Evolutionary conservation across 495 filamentous ascomycete species (phyloP).

Genomic region (Tetracladium marchalianum): DNA sequence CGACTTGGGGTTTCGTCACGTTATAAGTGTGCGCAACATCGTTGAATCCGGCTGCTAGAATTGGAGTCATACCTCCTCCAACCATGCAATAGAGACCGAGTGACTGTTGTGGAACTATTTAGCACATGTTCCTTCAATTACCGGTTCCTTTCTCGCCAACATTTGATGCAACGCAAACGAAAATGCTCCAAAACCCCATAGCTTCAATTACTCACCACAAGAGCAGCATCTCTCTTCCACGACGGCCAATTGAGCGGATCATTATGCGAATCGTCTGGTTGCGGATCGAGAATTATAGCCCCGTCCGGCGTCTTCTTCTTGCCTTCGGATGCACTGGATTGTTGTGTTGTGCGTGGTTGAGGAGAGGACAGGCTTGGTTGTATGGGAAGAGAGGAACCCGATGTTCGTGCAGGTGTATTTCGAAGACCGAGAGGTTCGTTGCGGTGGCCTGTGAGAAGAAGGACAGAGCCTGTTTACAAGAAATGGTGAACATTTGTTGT

Average conservation of each 20-base stretch:
- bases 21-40: constrained; percentile 64
- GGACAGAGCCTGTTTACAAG: constrained; percentile 55
- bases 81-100: constrained; percentile 88
- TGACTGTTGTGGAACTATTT: constrained; percentile 34
- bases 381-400: constrained; percentile 58
- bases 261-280: constrained; percentile 83
- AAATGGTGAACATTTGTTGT: not conserved
- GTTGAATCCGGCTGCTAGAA: constrained; percentile 84
- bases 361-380: constrained; percentile 15
- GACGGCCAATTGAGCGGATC: constrained; percentile 90
- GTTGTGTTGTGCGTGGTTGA: constrained; percentile 7
- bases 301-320: constrained; percentile 77
- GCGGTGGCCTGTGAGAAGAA: constrained; percentile 62
- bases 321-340: constrained; percentile 27
- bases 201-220: constrained; percentile 22
- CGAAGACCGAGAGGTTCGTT: constrained; percentile 77
- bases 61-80: constrained; percentile 86
- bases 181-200: no score
- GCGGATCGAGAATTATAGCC: constrained; percentile 79
- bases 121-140: no score
- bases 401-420: constrained; percentile 65
- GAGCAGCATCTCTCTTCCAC: constrained; percentile 71
- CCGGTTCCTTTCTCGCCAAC: no score
- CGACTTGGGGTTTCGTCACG: constrained; percentile 63
- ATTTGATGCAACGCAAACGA: no score